Evolutionary conservation across 345 rosid genomes (phyloP), one percentile per base, ranked within the genome.

Genomic region (Gossypium arboreum): DNA sequence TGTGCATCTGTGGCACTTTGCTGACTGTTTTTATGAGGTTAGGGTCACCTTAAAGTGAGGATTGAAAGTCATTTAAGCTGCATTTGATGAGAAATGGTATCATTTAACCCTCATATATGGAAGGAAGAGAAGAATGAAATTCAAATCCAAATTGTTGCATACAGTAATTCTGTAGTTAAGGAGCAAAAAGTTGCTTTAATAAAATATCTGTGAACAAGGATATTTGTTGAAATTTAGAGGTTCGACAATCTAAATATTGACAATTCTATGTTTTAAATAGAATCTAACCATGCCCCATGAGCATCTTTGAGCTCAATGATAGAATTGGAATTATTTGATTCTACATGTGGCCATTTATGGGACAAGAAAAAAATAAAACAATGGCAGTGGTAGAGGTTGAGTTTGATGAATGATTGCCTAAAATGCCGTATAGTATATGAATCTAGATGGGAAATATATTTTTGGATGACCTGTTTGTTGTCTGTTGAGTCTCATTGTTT

Each of bases 51-150:
- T 54, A 15, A 45, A 45, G 43, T 54, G 27, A n/a, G 12, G 52
- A 50, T 51, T 77, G 72, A 54, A 77, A 71, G 45, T 66, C 51
- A 9, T 44, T 71, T 77, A 52, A 66, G 44, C 74, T 51, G 39
- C n/a, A 12, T 48, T 72, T 70, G 44, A 66, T 52, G 56, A 51
- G 44, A 51, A 69, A 56, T 64, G 52, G 15, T 47, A 78, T 12
- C 58, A 15, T 58, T 65, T 65, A 13, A 67, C 68, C 15, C 44
- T 60, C 55, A 62, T 61, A 12, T 58, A 34, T 68, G 7, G 51
- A 74, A 62, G 43, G 20, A 69, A 27, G 47, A 47, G 39, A 55
- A 55, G 60, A 67, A 47, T 45, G 71, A 7, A 7, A 45, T 67
- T 67, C 8, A n/a, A 45, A 22, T 45, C 56, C 48, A 3, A 39